phyloP scores from a whole-genome alignment of 306 rosid species.

The Begonia masoniana region DNA sequence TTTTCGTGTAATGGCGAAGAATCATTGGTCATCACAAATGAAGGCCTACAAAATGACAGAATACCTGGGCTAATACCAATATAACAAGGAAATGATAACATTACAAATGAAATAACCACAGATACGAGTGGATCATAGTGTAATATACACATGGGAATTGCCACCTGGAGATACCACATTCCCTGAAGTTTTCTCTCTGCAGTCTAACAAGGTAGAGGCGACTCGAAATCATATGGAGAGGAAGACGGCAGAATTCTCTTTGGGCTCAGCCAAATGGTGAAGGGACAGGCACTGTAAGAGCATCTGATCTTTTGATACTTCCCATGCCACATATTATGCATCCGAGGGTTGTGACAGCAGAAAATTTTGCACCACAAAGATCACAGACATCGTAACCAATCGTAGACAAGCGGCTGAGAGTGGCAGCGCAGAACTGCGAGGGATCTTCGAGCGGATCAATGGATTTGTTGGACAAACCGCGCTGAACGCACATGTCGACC shows the following conservation, averaged over 20 bases:
- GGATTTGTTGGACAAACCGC: conserved; percentile 85
- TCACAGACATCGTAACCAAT: conserved; percentile 98
- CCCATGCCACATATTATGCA: conserved; percentile 98
- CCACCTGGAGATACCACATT: too few relatives aligned
- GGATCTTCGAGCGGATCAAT: conserved; percentile 95
- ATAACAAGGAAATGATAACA: too few relatives aligned
- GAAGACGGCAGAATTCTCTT: not conserved
- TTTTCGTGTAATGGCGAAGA: too few relatives aligned
- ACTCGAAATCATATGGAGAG: not conserved
- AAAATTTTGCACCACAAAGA: conserved; percentile 93
- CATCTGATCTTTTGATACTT: conserved; percentile 86
- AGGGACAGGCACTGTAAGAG: conserved; percentile 69
- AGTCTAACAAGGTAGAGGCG: too few relatives aligned
- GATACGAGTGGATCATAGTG: too few relatives aligned
- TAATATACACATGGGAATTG: too few relatives aligned
- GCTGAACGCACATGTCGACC: conserved; percentile 73
- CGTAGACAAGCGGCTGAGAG: conserved; percentile 86
- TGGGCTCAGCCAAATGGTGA: conserved; percentile 65
- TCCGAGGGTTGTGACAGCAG: conserved; percentile 70
- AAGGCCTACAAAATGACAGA: too few relatives aligned
- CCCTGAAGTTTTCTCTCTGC: too few relatives aligned
- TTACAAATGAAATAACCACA: too few relatives aligned
- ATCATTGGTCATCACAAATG: too few relatives aligned
- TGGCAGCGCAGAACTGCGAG: conserved; percentile 84
- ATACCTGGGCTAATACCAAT: too few relatives aligned